phyloP scores from a whole-genome alignment of 2,329 filamentous ascomycete genomes.

The Neonectria sp. region DNA sequence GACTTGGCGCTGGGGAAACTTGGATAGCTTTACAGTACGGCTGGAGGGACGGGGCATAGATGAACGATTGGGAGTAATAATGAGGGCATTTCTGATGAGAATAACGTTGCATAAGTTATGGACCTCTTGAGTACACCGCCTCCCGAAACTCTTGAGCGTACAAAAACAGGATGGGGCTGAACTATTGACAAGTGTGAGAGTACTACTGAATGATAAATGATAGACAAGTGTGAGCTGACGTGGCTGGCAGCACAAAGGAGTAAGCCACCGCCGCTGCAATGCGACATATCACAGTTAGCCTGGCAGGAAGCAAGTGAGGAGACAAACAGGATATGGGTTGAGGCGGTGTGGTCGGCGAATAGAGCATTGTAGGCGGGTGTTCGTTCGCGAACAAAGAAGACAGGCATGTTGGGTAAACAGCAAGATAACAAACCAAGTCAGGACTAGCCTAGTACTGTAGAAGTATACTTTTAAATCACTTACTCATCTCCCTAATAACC shows the following conservation, averaged over 20 bases:
- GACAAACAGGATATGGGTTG: too few species aligned
- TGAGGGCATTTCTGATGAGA: background rate
- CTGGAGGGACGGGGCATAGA: background rate
- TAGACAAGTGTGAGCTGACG: background rate
- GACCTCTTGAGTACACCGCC: background rate
- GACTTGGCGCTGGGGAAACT: background rate
- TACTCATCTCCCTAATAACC: too few species aligned
- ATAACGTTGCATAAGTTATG: background rate
- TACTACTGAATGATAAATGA: background rate
- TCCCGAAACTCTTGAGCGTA: background rate
- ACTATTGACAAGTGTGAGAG: background rate
- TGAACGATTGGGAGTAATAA: background rate
- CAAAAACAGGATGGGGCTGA: background rate
- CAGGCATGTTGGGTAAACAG: too few species aligned
- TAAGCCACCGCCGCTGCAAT: background rate
- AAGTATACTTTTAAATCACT: too few species aligned
- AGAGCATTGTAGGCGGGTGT: too few species aligned
- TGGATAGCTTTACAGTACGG: background rate
- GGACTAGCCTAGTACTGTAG: too few species aligned
- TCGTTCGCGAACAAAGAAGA: too few species aligned
- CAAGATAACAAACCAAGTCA: too few species aligned
- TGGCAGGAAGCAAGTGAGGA: too few species aligned
- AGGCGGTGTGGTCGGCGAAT: too few species aligned
- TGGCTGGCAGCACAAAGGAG: background rate
- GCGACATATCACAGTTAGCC: background rate